Conservation (phyloP, 805 yeast species). For the Yarrowia sp. region DNA sequence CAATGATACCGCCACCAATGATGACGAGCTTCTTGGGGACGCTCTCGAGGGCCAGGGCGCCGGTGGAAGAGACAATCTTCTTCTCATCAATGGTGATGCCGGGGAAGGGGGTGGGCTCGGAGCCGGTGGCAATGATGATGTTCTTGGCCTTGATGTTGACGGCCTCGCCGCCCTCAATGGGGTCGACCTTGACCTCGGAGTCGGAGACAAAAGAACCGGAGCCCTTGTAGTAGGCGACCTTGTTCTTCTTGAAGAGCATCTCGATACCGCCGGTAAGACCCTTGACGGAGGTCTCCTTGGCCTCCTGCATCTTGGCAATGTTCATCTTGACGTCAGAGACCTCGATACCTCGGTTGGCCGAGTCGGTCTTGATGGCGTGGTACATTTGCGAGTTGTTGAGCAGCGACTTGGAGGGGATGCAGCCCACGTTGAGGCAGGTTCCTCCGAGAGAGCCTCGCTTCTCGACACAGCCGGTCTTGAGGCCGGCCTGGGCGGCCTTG, state of each 20-base stretch:
- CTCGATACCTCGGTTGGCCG: conserved; percentile 86
- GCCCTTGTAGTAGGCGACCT: conserved; percentile 93
- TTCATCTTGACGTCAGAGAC: conserved; percentile 70
- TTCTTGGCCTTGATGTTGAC: conserved; percentile 75
- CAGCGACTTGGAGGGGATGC: conserved; percentile 96
- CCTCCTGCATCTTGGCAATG: conserved; percentile 76
- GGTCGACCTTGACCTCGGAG: conserved; percentile 72
- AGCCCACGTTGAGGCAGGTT: conserved; percentile 97
- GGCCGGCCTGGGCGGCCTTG: conserved; percentile 95
- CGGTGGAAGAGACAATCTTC: conserved; percentile 95
- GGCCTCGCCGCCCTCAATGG: conserved; percentile 80
- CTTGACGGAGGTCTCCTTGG: conserved; percentile 86
- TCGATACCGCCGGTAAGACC: conserved; percentile 94
- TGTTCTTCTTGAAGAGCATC: conserved; percentile 90
- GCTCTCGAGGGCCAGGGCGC: conserved; percentile 79
- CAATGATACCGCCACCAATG: conserved; percentile 99
- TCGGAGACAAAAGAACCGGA: conserved; percentile 83
- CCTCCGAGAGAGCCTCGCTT: conserved; percentile 97
- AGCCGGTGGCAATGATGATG: conserved; percentile 95
- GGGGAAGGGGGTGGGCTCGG: conserved; percentile 98
- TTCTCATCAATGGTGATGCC: conserved; percentile 96
- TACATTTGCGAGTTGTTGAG: conserved; percentile 91
- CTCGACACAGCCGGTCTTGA: conserved; percentile 93
- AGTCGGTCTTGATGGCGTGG: conserved; percentile 84
- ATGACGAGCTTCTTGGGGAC: conserved; percentile 88